Conservation (phyloP, 1,284 basidiomycete genomes). For the Apiotrichum gamsii region DNA sequence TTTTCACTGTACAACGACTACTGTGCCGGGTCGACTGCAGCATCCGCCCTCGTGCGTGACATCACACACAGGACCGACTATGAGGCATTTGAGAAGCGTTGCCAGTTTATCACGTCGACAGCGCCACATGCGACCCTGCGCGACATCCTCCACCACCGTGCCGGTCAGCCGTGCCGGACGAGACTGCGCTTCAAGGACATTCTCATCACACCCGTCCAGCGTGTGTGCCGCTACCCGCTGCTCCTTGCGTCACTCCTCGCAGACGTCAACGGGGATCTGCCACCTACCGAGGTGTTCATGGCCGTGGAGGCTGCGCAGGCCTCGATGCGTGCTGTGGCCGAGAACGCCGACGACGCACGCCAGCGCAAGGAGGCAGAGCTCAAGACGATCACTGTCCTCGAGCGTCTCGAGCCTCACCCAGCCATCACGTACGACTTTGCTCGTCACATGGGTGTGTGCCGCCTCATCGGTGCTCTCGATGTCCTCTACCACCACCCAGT, state of each 20-base stretch:
- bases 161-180: constrained; percentile 22
- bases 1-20: constrained; percentile 75
- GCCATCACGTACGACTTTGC: constrained; percentile 54
- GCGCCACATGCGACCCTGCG: constrained; percentile 34
- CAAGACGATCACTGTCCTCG: constrained; percentile 63
- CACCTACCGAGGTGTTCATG: constrained; percentile 2
- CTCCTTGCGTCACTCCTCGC: constrained; percentile 66
- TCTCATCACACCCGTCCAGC: constrained; percentile 81
- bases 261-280: constrained; percentile 19
- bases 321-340: constrained; percentile 57
- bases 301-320: constrained; percentile 39
- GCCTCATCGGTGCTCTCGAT: constrained; percentile 73
- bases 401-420: constrained; percentile 54
- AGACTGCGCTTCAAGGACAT: constrained; percentile 63
- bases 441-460: constrained; percentile 62
- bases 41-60: constrained; percentile 62
- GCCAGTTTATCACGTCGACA: constrained; percentile 52
- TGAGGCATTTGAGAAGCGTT: constrained; percentile 72
- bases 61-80: constrained; percentile 60
- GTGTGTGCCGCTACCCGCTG: constrained; percentile 85
- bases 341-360: constrained; percentile 54
- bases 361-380: constrained; percentile 57
- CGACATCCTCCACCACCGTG: constrained; percentile 34
- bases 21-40: constrained; percentile 75
- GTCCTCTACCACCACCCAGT: constrained; percentile 62